Conservation (phyloP, 805 yeast genomes). For the Zygoascus bituminiphila region DNA sequence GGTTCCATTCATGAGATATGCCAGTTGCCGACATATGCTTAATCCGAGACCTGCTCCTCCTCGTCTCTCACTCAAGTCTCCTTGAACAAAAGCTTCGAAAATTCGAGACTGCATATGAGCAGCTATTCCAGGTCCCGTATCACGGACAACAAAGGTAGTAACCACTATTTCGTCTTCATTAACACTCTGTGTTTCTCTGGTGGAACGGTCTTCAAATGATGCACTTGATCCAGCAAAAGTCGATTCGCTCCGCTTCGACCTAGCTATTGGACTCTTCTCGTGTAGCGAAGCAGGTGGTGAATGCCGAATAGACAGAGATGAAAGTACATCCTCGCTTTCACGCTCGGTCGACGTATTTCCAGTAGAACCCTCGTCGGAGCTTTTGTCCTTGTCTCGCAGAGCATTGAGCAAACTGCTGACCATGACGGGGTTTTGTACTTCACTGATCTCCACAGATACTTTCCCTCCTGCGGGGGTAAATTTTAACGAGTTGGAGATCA, state of each 20-base stretch:
- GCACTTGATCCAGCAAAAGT: neutral
- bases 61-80: conserved; percentile 86
- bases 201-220: neutral
- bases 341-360: neutral
- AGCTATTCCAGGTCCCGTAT: conserved; percentile 93
- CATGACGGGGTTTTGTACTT: neutral
- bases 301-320: neutral
- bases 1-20: conserved; percentile 84
- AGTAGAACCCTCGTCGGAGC: neutral
- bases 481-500: conserved; percentile 83
- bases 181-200: neutral
- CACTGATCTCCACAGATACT: conserved; percentile 38
- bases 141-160: conserved; percentile 65
- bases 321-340: neutral
- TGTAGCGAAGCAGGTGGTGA: neutral
- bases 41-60: conserved; percentile 97
- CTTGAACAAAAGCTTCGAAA: conserved; percentile 95
- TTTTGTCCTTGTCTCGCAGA: neutral
- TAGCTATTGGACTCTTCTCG: neutral
- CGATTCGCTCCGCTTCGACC: neutral
- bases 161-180: conserved; percentile 40
- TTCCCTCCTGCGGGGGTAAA: conserved; percentile 87
- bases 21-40: conserved; percentile 82
- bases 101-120: conserved; percentile 71
- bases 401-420: neutral